phyloP scores from a whole-genome alignment of 2,329 filamentous ascomycete species.

The Cercospora sojina region DNA sequence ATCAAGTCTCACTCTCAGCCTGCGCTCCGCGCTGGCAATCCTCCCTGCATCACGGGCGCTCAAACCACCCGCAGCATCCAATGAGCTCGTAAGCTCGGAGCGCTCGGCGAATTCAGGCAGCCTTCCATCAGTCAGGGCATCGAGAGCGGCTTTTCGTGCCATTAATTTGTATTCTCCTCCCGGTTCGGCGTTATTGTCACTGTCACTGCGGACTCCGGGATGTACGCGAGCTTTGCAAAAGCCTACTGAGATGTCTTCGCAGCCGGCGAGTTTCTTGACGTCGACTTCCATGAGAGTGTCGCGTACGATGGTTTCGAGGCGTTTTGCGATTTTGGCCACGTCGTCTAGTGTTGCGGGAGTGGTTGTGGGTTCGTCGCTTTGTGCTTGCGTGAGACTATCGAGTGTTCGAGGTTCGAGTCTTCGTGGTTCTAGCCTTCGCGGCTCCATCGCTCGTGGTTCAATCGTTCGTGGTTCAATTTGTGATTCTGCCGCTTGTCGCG shows the following conservation, averaged over 20 bases:
- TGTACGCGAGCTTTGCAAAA: constrained; percentile 3
- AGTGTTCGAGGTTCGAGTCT: not conserved
- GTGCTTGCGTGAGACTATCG: not conserved
- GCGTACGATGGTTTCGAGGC: not conserved
- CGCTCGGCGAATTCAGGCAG: constrained; percentile 7
- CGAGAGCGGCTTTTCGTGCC: not conserved
- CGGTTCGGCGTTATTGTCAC: not conserved
- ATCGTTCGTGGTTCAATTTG: not conserved
- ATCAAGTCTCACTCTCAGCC: not conserved
- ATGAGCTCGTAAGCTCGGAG: constrained; percentile 10
- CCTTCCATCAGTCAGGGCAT: not conserved
- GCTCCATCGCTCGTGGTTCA: not conserved
- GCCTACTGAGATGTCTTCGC: not conserved
- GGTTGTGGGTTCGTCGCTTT: not conserved
- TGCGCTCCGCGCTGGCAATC: constrained; percentile 3
- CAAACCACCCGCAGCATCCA: constrained; percentile 11
- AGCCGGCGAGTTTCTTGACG: not conserved
- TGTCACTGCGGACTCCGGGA: not conserved
- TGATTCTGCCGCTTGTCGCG: not conserved
- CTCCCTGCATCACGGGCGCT: constrained; percentile 1
- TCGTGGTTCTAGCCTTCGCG: not conserved
- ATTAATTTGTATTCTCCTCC: not conserved
- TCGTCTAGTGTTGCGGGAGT: not conserved
- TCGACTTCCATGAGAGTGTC: not conserved
- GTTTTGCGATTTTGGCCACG: not conserved